Conservation (phyloP, 805 yeast genomes). For the Geotrichum ghanense region DNA sequence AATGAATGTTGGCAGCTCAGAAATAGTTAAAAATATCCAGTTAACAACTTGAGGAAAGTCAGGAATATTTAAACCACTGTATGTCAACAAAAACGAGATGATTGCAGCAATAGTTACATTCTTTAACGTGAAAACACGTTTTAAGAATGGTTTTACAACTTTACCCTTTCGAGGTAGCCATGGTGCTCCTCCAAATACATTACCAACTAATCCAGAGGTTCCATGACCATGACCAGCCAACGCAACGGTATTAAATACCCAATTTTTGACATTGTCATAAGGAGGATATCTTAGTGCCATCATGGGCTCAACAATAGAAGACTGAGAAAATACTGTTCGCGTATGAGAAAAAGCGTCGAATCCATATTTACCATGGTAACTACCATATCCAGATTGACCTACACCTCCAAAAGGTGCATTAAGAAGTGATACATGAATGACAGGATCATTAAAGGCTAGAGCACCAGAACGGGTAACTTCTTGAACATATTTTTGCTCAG, state of each 20-base stretch:
- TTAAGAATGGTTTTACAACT: neutral
- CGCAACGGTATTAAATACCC: neutral
- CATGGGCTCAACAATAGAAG: slow-evolving; percentile 49
- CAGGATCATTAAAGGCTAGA: slow-evolving; percentile 45
- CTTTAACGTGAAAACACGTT: neutral
- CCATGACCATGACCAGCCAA: neutral
- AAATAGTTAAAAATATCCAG: too few species aligned
- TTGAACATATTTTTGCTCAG: slow-evolving; percentile 36
- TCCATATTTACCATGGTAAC: slow-evolving; percentile 56
- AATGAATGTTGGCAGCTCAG: too few species aligned
- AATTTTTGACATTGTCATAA: slow-evolving; percentile 18
- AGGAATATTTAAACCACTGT: too few species aligned
- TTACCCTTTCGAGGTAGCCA: neutral
- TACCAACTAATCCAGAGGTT: neutral
- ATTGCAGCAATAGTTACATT: too few species aligned
- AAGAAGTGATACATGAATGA: slow-evolving; percentile 46
- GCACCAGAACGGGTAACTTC: slow-evolving; percentile 51
- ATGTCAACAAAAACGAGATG: too few species aligned
- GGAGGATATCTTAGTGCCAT: slow-evolving; percentile 60
- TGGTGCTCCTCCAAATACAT: neutral
- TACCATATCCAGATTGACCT: slow-evolving; percentile 60
- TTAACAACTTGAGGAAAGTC: too few species aligned
- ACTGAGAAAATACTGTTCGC: slow-evolving; percentile 55
- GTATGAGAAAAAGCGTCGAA: slow-evolving; percentile 67
- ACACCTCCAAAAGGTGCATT: slow-evolving; percentile 71